A percentile compares a stretch with the other conserved stretches of the same genome.
These are phyloP conservation scores for Macrocystidia cucumis DNA, from an alignment of 1,284 basidiomycete species.

Conservation along the genomic window DNA sequence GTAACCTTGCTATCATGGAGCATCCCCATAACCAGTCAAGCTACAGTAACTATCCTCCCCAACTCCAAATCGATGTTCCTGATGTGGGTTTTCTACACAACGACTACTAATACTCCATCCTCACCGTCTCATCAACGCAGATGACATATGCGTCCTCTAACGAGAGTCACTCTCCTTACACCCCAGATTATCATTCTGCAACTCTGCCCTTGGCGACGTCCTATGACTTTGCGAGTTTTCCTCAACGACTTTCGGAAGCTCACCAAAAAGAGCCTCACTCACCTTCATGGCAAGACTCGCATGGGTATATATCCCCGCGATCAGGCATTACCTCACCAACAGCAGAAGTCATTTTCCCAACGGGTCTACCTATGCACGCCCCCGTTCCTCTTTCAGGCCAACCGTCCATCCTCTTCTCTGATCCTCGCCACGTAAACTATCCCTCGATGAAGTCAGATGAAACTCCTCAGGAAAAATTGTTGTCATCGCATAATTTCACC, in stretches of 20 bases:
- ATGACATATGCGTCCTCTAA: conserved; percentile 6
- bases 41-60: not conserved
- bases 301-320: not conserved
- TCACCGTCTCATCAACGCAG: not conserved
- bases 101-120: not conserved
- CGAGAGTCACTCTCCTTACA: conserved; percentile 6
- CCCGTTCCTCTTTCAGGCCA: conserved; percentile 21
- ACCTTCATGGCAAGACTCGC: not conserved
- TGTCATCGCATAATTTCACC: not conserved
- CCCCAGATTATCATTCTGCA: conserved; percentile 5
- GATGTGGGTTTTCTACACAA: not conserved
- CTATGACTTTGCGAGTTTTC: not conserved
- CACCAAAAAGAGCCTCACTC: conserved; percentile 1
- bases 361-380: conserved; percentile 18
- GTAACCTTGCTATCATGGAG: not conserved
- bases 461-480: not conserved
- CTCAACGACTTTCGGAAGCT: not conserved
- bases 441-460: not conserved
- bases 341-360: not conserved
- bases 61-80: not conserved
- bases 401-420: conserved; percentile 14
- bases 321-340: not conserved
- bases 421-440: conserved; percentile 3
- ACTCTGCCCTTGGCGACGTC: conserved; percentile 1
- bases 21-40: not conserved